These are phyloP conservation scores for Pseudoneurospora amorphoporcata DNA, from an alignment of 495 filamentous ascomycete species.

Conservation along the genomic window DNA sequence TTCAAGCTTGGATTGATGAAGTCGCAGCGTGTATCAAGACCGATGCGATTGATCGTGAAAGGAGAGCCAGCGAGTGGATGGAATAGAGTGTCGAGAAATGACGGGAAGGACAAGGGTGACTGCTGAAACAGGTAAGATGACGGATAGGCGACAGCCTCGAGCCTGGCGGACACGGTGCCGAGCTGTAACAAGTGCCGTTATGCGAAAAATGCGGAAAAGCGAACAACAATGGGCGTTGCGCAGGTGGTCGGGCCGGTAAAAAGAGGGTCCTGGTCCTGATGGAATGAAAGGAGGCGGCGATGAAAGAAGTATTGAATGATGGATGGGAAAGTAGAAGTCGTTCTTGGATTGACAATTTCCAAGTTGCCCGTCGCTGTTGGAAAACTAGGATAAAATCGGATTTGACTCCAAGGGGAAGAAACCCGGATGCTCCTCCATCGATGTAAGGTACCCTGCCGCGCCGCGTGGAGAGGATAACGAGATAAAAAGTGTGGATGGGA, in stretches of 20 bases:
- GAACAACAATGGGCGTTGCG: not conserved
- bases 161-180: not conserved
- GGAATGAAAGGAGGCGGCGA: not conserved
- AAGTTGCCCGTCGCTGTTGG: not conserved
- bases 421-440: not conserved
- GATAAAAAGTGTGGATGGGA: not conserved
- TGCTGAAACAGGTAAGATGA: not conserved
- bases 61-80: not conserved
- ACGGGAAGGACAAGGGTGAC: not conserved
- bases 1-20: not conserved
- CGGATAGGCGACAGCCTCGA: not conserved
- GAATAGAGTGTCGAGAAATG: not conserved
- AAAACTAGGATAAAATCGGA: not conserved
- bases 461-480: not conserved
- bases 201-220: not conserved
- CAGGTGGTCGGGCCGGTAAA: not conserved
- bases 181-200: not conserved
- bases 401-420: not conserved
- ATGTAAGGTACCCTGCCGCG: not conserved
- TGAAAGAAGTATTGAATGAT: not conserved
- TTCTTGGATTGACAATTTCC: not conserved
- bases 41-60: not conserved
- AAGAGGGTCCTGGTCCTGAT: not conserved
- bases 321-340: not conserved
- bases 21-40: not conserved